Base-by-base conservation (phyloP, 2,329 filamentous ascomycete genomes). In the Alternaria longipes region DNA sequence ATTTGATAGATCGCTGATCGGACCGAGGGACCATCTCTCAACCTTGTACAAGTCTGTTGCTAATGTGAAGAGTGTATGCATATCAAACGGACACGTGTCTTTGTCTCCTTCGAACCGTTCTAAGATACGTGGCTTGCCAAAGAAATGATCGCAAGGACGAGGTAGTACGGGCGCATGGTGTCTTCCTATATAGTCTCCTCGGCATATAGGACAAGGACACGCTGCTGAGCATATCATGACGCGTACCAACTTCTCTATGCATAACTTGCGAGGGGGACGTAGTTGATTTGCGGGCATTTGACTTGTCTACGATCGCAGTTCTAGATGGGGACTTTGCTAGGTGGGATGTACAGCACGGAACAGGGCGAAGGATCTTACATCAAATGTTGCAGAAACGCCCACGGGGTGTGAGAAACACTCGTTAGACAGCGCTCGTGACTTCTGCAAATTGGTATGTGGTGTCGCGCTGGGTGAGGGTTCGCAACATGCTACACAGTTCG, bases 61-160 rank as follows among this genome's bases (percentile, higher is more conserved):
- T 36, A 8, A 16, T 3, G 12, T 28, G 8, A 60, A 60, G 40
- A 60, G 52, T 24, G 18, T 36, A 3, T 26, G 14, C 26, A 53
- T 56, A 22, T 60, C 57, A n/a, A 56, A 0, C 1, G 38, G 57
- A 16, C 38, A 60, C n/a, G 22, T 60, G 3, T 51, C 54, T 1
- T 55, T 51, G 4, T 49, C 54, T 18, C 42, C 38, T 4, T 36
- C 3, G 6, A 65, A 60, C 60, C 60, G 65, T 5, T 30, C 2
- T 0, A 41, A 49, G 26, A 67, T 54, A n/a, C 66, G 65, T n/a
- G 49, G 47, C 14, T 45, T 56, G 9, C 62, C 59, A 34, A 68
- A 67, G 1, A 67, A 62, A 49, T 67, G 64, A 2, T 62, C 59
- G 38, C 64, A 68, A 12, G 36, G 44, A 18, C n/a, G 47, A 24